A percentile compares a stretch with the other conserved stretches of the same genome.
Evolutionary conservation across 176 grass and related monocot species (phyloP).

Genomic region (Oryza coarctata): DNA sequence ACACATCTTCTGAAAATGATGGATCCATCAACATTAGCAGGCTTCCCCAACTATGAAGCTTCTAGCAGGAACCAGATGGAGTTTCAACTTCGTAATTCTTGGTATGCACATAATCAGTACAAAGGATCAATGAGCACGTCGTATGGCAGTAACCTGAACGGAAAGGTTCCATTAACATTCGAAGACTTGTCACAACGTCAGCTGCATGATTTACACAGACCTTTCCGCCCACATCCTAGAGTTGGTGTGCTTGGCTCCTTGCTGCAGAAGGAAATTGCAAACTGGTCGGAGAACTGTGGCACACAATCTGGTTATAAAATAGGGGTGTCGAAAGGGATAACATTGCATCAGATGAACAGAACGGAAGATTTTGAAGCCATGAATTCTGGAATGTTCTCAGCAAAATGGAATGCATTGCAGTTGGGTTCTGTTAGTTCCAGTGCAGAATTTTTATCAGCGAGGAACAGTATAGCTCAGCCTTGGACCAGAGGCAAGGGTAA

Average conservation of each 20-base stretch:
- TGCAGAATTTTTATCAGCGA: slow-evolving; percentile 23
- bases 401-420: slow-evolving; percentile 30
- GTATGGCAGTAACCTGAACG: slow-evolving; percentile 17
- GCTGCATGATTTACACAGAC: slow-evolving; percentile 44
- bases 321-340: slow-evolving; percentile 32
- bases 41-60: slow-evolving; percentile 31
- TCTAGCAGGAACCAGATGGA: slow-evolving; percentile 35
- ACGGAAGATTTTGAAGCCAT: slow-evolving; percentile 21
- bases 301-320: slow-evolving; percentile 51
- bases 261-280: slow-evolving; percentile 71
- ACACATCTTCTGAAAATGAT: slow-evolving; percentile 63
- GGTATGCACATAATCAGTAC: slow-evolving; percentile 22
- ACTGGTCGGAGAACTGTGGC: slow-evolving; percentile 48
- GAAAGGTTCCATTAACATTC: slow-evolving; percentile 31
- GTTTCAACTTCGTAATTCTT: slow-evolving; percentile 13
- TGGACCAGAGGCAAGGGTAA: slow-evolving; percentile 27
- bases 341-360: slow-evolving; percentile 18
- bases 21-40: slow-evolving; percentile 42
- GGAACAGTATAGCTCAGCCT: slow-evolving; percentile 10
- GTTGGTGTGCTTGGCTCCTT: slow-evolving; percentile 64
- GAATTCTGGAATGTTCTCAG: slow-evolving; percentile 36
- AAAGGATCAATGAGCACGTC: slow-evolving; percentile 31
- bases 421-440: slow-evolving; percentile 14
- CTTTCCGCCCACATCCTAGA: slow-evolving; percentile 60
- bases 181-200: slow-evolving; percentile 33